Evolutionary conservation across 352 stramenopile species (phyloP).

Genomic region (Phytophthora sp.): DNA sequence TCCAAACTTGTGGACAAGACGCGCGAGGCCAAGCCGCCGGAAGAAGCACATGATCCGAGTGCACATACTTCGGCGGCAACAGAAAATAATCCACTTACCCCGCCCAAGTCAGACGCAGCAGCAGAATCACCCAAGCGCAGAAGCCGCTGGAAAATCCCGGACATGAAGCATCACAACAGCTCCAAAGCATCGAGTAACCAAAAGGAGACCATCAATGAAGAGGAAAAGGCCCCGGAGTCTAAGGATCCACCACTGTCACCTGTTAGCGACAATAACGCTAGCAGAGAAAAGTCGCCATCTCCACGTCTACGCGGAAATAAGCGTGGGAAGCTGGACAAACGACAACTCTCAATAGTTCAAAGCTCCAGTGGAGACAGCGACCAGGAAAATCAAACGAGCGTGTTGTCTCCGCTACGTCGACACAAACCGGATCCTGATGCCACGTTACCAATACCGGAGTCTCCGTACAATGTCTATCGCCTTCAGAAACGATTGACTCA

Average conservation of each 20-base stretch:
- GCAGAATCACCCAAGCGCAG: constrained; percentile 26
- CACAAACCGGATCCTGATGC: constrained; percentile 31
- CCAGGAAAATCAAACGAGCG: constrained; percentile 31
- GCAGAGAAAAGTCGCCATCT: neutral
- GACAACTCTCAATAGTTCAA: constrained; percentile 5
- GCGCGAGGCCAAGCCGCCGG: constrained; percentile 11
- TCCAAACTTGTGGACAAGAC: constrained; percentile 21
- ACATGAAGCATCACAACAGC: constrained; percentile 29
- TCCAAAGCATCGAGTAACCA: constrained; percentile 22
- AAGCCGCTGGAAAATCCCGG: constrained; percentile 35
- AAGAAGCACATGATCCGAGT: constrained; percentile 8
- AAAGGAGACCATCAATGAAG: constrained; percentile 8
- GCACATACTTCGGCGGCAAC: neutral
- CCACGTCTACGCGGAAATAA: constrained; percentile 4
- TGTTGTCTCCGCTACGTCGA: constrained; percentile 30
- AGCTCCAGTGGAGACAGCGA: constrained; percentile 28
- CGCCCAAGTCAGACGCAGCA: constrained; percentile 13
- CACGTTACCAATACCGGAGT: constrained; percentile 20
- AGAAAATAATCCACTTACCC: constrained; percentile 18
- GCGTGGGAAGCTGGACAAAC: constrained; percentile 13
- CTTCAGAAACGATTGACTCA: constrained; percentile 22
- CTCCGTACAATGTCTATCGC: constrained; percentile 15
- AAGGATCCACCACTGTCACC: constrained; percentile 8
- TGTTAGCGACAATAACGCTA: constrained; percentile 9
- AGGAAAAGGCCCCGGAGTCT: constrained; percentile 12